Evolutionary conservation across 2,329 filamentous ascomycete species (phyloP).

Genomic region (Arachnomyces sp.): DNA sequence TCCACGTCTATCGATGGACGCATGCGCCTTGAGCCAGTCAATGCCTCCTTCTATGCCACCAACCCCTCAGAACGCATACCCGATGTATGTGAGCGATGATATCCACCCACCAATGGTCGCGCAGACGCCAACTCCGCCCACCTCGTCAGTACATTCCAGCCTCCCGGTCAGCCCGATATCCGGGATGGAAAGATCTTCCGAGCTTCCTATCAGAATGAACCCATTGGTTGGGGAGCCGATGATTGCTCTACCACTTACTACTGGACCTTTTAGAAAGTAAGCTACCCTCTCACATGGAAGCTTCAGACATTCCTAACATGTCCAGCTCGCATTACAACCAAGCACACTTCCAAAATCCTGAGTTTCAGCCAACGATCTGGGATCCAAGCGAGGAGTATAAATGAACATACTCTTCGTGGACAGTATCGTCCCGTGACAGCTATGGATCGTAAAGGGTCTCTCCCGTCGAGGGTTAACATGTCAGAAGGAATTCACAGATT

Average conservation of each 20-base stretch:
- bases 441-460: too few species aligned
- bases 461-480: too few species aligned
- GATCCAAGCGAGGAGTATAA: conserved; percentile 33
- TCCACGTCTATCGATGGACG: conserved; percentile 32
- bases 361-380: conserved; percentile 41
- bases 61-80: conserved; percentile 22
- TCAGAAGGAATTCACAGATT: too few species aligned
- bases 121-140: conserved; percentile 11
- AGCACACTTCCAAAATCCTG: conserved; percentile 39
- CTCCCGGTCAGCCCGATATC: conserved; percentile 21
- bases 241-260: conserved; percentile 32
- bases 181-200: conserved; percentile 21
- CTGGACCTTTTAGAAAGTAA: conserved; percentile 35
- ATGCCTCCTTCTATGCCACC: conserved; percentile 24
- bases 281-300: not conserved
- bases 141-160: conserved; percentile 20
- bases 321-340: conserved; percentile 38
- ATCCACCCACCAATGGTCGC: conserved; percentile 3
- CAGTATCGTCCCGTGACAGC: too few species aligned
- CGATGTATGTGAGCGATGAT: conserved; percentile 20
- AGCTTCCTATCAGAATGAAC: conserved; percentile 33
- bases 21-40: conserved; percentile 19
- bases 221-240: conserved; percentile 35
- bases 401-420: too few species aligned
- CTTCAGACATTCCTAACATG: conserved; percentile 3